These are phyloP conservation scores for Ganoderma lucidum DNA, from an alignment of 1,284 basidiomycete species.

Conservation along the genomic window DNA sequence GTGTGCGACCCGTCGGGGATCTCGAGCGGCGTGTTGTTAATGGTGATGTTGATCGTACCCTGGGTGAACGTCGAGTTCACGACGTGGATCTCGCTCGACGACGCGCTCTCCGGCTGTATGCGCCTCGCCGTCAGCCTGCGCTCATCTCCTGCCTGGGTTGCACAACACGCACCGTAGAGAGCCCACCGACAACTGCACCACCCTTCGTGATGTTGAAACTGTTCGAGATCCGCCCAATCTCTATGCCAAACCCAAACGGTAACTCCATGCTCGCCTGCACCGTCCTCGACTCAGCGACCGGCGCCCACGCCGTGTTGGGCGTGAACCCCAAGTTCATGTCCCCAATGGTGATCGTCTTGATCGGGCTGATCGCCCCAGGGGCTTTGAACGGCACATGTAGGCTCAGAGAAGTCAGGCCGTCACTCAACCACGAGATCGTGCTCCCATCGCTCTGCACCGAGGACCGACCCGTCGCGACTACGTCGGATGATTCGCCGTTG, in stretches of 20 bases:
- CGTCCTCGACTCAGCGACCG: slow-evolving; percentile 62
- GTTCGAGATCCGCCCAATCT: slow-evolving; percentile 74
- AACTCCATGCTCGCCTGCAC: slow-evolving; percentile 67
- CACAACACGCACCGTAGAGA: slow-evolving; percentile 50
- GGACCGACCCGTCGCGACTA: slow-evolving; percentile 68
- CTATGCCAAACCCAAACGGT: slow-evolving; percentile 80
- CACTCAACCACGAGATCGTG: slow-evolving; percentile 71
- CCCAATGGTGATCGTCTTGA: slow-evolving; percentile 72
- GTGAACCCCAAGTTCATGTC: slow-evolving; percentile 69
- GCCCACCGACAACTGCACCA: slow-evolving; percentile 57
- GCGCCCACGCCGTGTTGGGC: slow-evolving; percentile 64
- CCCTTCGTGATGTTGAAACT: slow-evolving; percentile 67
- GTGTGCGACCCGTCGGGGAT: slow-evolving; percentile 59
- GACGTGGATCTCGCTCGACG: slow-evolving; percentile 61
- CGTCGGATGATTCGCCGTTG: slow-evolving; percentile 67
- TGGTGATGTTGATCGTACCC: slow-evolving; percentile 73
- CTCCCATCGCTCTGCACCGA: slow-evolving; percentile 62
- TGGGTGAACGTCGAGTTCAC: slow-evolving; percentile 63
- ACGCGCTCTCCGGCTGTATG: slow-evolving; percentile 58
- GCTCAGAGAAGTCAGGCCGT: slow-evolving; percentile 64
- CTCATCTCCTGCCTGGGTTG: slow-evolving; percentile 9
- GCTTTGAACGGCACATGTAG: slow-evolving; percentile 73
- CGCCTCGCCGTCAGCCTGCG: slow-evolving; percentile 16
- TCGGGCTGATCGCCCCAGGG: slow-evolving; percentile 66
- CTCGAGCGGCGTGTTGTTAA: slow-evolving; percentile 62